These are phyloP conservation scores for Schrenkiella parvula DNA, from an alignment of 345 rosid species.

Conservation along the genomic window DNA sequence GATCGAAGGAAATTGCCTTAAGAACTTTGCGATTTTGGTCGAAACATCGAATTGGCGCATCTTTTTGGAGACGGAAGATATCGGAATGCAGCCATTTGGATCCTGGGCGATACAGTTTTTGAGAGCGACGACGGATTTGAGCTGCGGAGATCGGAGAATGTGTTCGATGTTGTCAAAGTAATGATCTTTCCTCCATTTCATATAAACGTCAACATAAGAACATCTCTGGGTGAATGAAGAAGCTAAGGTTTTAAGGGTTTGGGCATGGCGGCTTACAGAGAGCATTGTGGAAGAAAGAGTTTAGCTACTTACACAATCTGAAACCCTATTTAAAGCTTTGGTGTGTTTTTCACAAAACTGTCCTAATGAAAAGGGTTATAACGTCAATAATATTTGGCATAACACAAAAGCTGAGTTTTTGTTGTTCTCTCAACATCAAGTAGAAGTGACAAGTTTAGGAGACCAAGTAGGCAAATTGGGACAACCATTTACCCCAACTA, in stretches of 20 bases:
- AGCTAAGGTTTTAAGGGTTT: conserved; percentile 37
- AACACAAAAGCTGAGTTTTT: not conserved
- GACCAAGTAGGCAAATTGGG: conserved; percentile 50
- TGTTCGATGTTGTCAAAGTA: conserved; percentile 67
- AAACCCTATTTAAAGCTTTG: not conserved
- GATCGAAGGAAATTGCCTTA: conserved; percentile 68
- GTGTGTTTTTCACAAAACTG: not conserved
- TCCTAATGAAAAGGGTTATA: not conserved
- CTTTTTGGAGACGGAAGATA: conserved; percentile 69
- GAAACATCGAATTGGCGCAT: conserved; percentile 61
- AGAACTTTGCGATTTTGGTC: conserved; percentile 60
- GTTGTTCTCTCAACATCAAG: conserved; percentile 6
- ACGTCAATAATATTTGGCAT: conserved; percentile 17
- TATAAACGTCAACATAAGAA: conserved; percentile 66
- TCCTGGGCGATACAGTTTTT: conserved; percentile 51
- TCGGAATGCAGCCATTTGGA: conserved; percentile 61
- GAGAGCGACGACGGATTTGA: conserved; percentile 60
- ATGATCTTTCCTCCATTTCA: conserved; percentile 87
- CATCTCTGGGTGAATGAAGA: conserved; percentile 34
- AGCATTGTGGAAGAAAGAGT: conserved; percentile 35
- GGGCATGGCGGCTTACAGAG: conserved; percentile 25
- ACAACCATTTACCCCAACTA: conserved; percentile 50
- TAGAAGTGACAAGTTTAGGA: conserved; percentile 40
- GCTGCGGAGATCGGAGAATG: conserved; percentile 60
- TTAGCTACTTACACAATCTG: not conserved